Base-by-base conservation (phyloP, 2,329 filamentous ascomycete species). In the Alternaria arborescens region DNA sequence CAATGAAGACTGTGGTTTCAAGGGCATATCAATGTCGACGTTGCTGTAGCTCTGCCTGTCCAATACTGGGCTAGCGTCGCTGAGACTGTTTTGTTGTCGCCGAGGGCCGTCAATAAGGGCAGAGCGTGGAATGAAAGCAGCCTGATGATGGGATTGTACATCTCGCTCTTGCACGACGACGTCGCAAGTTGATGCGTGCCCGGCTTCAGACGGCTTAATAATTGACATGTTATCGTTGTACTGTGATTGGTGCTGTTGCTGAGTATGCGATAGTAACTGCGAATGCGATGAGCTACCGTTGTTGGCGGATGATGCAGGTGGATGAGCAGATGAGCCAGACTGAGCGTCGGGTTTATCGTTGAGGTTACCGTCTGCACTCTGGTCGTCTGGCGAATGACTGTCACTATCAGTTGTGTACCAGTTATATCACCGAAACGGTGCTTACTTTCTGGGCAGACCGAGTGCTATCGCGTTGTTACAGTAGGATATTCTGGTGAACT, bases 381-480 rank as follows among this genome's bases (percentile, higher is more conserved):
- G 38, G 42, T 55, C 43, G 53, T 53, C 54, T 47, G 55, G 65
- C 52, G 55, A 67, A 62, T 55, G 66, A 66, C 58, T 51, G 61
- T 66, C 58, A 50, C 70, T 74, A 41, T 68, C 14, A 70, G 65
- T 26, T 7, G 48, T 11, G 34, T 3, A 3, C 5, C 4, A n/a
- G 34, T 8, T n/a, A 16, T 20, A 8, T 2, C 8, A 4, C 1
- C 18, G 44, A 14, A 32, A n/a, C 14, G 50, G 16, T 20, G 36
- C 63, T 8, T 69, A 73, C 74, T 43, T 61, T 52, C 65, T 36
- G 24, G 64, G 66, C 38, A 71, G 46, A 44, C 60, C 62, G 7
- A 70, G 67, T 52, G 66, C 61, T 52, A 55, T 71, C 24, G 69
- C 70, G 44, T 63, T 72, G 55, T 71, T 66, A 70, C 77, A 79